Base-by-base conservation (phyloP, 202 grass and related monocot genomes). In the Carex arenaria region DNA sequence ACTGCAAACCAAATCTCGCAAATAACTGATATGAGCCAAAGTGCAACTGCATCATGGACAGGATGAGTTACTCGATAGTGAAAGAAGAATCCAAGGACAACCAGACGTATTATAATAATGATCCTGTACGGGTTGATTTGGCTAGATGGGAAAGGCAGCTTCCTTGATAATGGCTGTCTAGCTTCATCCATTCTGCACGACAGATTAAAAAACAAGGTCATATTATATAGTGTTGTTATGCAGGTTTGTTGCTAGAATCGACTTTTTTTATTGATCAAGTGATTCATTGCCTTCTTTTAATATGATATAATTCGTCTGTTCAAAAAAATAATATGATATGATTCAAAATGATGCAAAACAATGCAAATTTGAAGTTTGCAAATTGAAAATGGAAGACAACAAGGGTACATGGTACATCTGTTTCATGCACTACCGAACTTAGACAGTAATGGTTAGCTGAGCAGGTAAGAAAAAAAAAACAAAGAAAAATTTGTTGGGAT, bases 1-100 rank as follows among this genome's bases (percentile, higher is more conserved):
- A 85, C 36, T 38, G 91, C 94, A 87, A 97, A 97, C 94, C 94
- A 97, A 84, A 97, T 94, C 43, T 97, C 94, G 77, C 94, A 97
- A 64, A 97, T 97, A 3, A 97, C 94, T 64, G 94, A 97, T 85
- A 93, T 90, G 62, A 97, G 91, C 94, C 94, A 97, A 40, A 97
- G 76, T 62, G 91, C 91, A 88, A 91, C 92, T 0, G 94, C 94
- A 84, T 97, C 94, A 11, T 40, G 66, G 68, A 85, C 91, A 1
- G 94, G 91, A 59, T 97, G 91, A 83, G 87, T 87, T 80, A 97
- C 88, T 20, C 94, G 94, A 45, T 97, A 97, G 84, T 97, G 94
- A 81, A 97, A 97, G 89, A 97, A 97, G 88, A 97, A 93, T 0
- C 94, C 88, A 85, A 97, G 8, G 82, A 97, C 89, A 55, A 97